These are phyloP conservation scores for Prunus kanzakura DNA, from an alignment of 306 rosid species.

Conservation along the genomic window DNA sequence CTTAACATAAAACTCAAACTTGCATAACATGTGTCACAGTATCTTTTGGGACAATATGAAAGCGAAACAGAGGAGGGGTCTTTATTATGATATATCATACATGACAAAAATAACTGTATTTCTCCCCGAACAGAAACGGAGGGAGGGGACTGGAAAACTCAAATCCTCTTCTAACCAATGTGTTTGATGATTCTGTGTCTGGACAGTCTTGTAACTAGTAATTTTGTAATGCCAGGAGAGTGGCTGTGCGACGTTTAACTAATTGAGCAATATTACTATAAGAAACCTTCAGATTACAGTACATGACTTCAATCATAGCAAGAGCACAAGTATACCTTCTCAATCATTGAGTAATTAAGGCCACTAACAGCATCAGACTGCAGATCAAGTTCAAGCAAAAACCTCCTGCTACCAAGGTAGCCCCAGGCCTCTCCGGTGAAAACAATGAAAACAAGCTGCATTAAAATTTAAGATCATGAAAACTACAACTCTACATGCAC, in stretches of 20 bases:
- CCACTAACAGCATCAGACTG: constrained; percentile 85
- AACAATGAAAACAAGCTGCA: constrained; percentile 85
- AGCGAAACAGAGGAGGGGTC: neutral
- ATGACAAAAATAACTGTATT: neutral
- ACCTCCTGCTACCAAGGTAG: constrained; percentile 95
- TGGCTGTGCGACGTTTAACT: neutral
- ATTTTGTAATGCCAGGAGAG: neutral
- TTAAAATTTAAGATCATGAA: constrained; percentile 27
- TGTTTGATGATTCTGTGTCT: neutral
- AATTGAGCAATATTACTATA: neutral
- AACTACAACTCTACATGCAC: neutral
- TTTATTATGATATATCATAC: neutral
- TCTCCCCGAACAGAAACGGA: neutral
- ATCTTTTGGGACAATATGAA: neutral
- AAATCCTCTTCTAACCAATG: neutral
- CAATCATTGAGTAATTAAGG: constrained; percentile 63
- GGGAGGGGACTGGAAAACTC: neutral
- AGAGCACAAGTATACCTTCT: constrained; percentile 51
- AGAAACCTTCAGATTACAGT: neutral
- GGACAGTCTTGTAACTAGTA: neutral
- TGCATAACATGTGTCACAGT: neutral
- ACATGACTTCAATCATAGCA: constrained; percentile 10
- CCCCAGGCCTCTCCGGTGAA: constrained; percentile 97
- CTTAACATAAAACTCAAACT: neutral
- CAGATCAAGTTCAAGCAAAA: constrained; percentile 77